phyloP scores from a whole-genome alignment of 768 basidiomycete genomes.

The Tylopilus rubrobrunneus region DNA sequence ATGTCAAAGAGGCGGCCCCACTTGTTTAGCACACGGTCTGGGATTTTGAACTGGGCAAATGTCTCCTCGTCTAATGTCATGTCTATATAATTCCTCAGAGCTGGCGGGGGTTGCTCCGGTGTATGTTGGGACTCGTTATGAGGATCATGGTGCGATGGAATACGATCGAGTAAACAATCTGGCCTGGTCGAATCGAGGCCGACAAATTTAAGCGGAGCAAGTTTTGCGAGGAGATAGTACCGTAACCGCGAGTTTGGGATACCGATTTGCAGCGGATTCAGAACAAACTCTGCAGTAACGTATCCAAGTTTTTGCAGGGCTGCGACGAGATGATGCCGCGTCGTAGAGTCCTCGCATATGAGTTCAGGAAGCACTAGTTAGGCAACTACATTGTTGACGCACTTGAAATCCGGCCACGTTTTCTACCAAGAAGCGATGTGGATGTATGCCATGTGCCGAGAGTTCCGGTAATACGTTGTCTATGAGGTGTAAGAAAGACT shows the following conservation, averaged over 20 bases:
- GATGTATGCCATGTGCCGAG: conserved; percentile 41
- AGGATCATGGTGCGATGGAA: conserved; percentile 20
- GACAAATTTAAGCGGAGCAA: conserved; percentile 37
- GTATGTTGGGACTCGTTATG: neutral
- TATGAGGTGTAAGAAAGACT: conserved; percentile 71
- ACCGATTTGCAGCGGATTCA: conserved; percentile 76
- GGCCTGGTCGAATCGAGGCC: conserved; percentile 14
- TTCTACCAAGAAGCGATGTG: conserved; percentile 63
- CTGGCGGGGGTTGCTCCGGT: neutral
- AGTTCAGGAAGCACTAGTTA: conserved; percentile 5
- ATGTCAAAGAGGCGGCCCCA: conserved; percentile 84
- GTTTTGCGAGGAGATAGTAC: conserved; percentile 75
- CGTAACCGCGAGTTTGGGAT: conserved; percentile 80
- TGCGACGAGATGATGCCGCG: conserved; percentile 52
- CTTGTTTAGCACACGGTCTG: conserved; percentile 61
- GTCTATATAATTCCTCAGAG: neutral
- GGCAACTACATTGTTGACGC: conserved; percentile 10
- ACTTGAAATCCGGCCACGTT: conserved; percentile 87
- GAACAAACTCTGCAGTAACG: conserved; percentile 52
- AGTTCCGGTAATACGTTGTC: conserved; percentile 59
- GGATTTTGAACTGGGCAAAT: conserved; percentile 37
- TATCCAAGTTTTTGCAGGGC: conserved; percentile 56
- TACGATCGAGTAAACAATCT: conserved; percentile 37
- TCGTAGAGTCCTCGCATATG: conserved; percentile 55
- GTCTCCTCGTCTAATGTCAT: conserved; percentile 7